These are phyloP conservation scores for Celoporthe dispersa DNA, from an alignment of 2,329 filamentous ascomycete genomes.

Conservation along the genomic window DNA sequence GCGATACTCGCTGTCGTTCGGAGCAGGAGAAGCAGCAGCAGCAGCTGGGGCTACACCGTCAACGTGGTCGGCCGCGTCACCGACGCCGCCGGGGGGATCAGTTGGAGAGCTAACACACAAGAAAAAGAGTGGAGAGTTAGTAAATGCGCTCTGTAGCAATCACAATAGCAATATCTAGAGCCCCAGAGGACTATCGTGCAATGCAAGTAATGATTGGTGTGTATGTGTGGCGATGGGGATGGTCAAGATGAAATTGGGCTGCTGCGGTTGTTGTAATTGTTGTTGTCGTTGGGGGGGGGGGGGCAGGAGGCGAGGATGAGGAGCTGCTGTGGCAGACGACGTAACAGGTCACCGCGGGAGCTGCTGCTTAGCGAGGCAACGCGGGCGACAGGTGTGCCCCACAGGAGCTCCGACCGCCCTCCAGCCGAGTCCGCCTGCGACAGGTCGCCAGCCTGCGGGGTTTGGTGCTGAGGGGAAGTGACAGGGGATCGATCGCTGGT, in stretches of 20 bases:
- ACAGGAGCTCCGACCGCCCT: constrained; percentile 13
- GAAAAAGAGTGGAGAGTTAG: constrained; percentile 21
- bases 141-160: background rate
- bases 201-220: background rate
- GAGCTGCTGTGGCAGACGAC: background rate
- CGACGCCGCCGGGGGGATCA: background rate
- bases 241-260: background rate
- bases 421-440: background rate
- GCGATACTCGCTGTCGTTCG: constrained; percentile 8
- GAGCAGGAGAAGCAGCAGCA: background rate
- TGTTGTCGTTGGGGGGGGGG: background rate
- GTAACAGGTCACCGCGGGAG: background rate
- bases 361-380: background rate
- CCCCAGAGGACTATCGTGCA: background rate
- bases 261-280: no score
- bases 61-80: background rate
- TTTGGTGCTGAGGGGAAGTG: background rate
- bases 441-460: constrained; percentile 10
- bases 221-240: background rate
- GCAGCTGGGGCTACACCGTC: background rate
- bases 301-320: background rate
- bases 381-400: constrained; percentile 10
- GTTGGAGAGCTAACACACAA: background rate
- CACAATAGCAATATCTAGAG: constrained; percentile 4
- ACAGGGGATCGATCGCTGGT: background rate